Evolutionary conservation across 768 basidiomycete species (phyloP), one percentile per base, ranked within the genome.

Genomic region (Tricholoma terreum): DNA sequence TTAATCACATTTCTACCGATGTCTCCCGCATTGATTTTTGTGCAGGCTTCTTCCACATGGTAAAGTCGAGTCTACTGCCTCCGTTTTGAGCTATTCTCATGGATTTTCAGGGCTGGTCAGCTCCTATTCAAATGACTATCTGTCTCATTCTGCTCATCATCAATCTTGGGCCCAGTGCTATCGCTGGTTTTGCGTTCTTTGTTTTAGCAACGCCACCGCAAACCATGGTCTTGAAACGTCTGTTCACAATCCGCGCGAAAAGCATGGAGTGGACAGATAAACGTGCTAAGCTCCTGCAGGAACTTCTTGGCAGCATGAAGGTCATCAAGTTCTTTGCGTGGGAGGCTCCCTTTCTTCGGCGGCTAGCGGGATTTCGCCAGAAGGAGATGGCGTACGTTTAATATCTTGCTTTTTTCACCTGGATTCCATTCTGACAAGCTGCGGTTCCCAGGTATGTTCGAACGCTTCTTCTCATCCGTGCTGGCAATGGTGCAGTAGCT

Each of bases 1-100:
- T 97, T 60, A 95, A 94, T 62, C 93, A 96, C 73, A 95, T 98
- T 58, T 93, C 91, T 5, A 92, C 90, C 1, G 93, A 94, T 67
- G 85, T 95, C 19, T 93, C 90, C 27, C 83, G 94, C 19, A 90
- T 98, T 67, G 94, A 98, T 67, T 97, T 94, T 63, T 89, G 87
- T 64, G 79, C 83, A 63, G 78, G 86, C 17, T 90, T 86, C 74
- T 89, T 92, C 70, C 90, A 92, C 63, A 86, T 93, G 80, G 76
- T 73, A 52, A 22, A 71, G 53, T 21, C 21, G 21, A 36, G 12
- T 38, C 22, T 27, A 17, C 10, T 43, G 10, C 34, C 34, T n/a
- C 19, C 48, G 34, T 27, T 31, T 48, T 61, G 14, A 21, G 17
- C 31, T 57, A 17, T 36, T 36, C 24, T 27, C 58, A 34, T 19